Conservation (phyloP, 495 filamentous ascomycete genomes). For the Aspergillus carlsbadensis region DNA sequence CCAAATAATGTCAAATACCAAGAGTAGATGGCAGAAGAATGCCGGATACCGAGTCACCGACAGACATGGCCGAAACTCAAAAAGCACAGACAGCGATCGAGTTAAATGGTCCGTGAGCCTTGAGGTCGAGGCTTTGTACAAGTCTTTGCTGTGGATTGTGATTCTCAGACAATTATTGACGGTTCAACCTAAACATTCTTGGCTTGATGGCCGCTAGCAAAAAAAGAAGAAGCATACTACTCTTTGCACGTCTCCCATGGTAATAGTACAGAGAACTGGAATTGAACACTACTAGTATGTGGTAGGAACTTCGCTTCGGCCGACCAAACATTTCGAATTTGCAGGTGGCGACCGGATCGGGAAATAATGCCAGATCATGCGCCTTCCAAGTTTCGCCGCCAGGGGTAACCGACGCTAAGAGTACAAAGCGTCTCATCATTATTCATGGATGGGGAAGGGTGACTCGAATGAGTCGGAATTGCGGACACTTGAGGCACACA, state of each 20-base stretch:
- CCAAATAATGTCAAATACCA: neutral
- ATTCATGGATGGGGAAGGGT: slow-evolving; percentile 5
- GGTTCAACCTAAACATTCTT: neutral
- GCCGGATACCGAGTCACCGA: slow-evolving; percentile 7
- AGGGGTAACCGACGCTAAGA: slow-evolving; percentile 8
- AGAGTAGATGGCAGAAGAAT: neutral
- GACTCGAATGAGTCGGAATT: neutral
- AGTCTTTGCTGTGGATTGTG: neutral
- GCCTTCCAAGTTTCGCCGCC: neutral
- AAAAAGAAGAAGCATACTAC: neutral
- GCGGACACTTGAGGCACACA: neutral
- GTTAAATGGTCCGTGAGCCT: slow-evolving; percentile 3
- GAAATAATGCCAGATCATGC: neutral
- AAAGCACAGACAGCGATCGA: slow-evolving; percentile 5
- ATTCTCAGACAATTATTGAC: neutral
- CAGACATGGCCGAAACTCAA: neutral
- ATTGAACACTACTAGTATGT: neutral
- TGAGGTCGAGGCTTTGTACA: neutral
- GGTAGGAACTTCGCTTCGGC: neutral
- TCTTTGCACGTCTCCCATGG: too few relatives aligned
- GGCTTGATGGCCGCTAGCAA: neutral
- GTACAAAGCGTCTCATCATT: neutral
- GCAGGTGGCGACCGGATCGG: neutral
- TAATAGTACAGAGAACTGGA: too few relatives aligned
- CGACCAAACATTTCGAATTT: neutral